Evolutionary conservation across 2,329 filamentous ascomycete genomes (phyloP).

Genomic region (Neofusicoccum parvum): DNA sequence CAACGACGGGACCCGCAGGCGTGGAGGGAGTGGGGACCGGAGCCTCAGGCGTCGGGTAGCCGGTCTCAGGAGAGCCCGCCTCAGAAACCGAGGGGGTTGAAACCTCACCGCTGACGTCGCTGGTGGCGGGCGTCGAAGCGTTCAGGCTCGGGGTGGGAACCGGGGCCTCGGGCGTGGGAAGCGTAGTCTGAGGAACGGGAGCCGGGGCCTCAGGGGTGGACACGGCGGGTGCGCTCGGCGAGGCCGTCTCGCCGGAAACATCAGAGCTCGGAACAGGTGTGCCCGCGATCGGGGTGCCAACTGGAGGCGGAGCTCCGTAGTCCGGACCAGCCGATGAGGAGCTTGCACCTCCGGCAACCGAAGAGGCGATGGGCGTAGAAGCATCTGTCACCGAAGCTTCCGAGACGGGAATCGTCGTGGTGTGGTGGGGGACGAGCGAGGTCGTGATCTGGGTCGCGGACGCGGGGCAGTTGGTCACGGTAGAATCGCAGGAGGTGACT

Average conservation of each 20-base stretch:
- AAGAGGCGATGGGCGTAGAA: not conserved
- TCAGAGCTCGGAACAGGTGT: conserved; percentile 7
- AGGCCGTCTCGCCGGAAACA: not conserved
- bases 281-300: not conserved
- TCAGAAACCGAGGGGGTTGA: conserved; percentile 12
- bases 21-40: not conserved
- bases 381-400: conserved; percentile 10
- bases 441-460: conserved; percentile 3
- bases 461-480: conserved; percentile 26
- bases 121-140: not conserved
- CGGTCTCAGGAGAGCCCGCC: not conserved
- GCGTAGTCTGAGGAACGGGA: not conserved
- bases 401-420: conserved; percentile 7
- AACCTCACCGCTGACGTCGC: not conserved
- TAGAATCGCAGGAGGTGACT: conserved; percentile 8
- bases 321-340: conserved; percentile 12
- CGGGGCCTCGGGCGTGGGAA: not conserved
- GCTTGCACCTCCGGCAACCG: not conserved
- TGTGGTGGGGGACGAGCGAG: conserved; percentile 5
- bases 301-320: not conserved
- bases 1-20: not conserved
- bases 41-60: too few relatives aligned
- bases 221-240: not conserved
- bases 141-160: conserved; percentile 1
- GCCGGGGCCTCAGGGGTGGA: not conserved